phyloP scores from a whole-genome alignment of 306 rosid species.

The Phaseolus lunatus region DNA sequence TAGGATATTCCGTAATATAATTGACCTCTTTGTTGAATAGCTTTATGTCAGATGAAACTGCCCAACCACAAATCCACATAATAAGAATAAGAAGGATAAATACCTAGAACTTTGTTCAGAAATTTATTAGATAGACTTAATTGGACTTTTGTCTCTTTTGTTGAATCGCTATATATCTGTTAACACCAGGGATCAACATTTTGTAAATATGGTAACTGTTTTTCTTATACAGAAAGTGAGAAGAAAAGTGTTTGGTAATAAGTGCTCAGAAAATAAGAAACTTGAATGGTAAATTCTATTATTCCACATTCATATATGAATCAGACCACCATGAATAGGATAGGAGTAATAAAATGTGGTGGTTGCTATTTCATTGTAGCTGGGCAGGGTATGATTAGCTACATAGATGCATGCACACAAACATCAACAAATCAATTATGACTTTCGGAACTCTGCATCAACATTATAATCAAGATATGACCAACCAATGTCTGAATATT shows the following conservation, averaged over 20 bases:
- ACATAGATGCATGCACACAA: background rate
- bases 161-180: background rate
- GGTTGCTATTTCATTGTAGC: background rate
- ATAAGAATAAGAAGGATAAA: too few relatives aligned
- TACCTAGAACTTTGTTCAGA: too few relatives aligned
- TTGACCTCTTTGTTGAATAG: background rate
- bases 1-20: background rate
- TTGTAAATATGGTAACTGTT: background rate
- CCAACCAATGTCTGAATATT: conserved; percentile 1
- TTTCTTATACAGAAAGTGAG: background rate
- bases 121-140: too few relatives aligned
- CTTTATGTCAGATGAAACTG: too few relatives aligned
- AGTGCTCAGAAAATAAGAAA: background rate
- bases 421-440: background rate
- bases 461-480: conserved; percentile 5
- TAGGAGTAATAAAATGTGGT: background rate
- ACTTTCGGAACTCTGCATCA: background rate
- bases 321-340: background rate
- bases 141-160: too few relatives aligned
- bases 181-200: background rate
- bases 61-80: too few relatives aligned
- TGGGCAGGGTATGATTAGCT: background rate
- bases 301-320: background rate
- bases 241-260: background rate
- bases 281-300: background rate